Evolutionary conservation across 108 stramenopile genomes (phyloP).

Genomic region (Fragilariopsis cylindrus): DNA sequence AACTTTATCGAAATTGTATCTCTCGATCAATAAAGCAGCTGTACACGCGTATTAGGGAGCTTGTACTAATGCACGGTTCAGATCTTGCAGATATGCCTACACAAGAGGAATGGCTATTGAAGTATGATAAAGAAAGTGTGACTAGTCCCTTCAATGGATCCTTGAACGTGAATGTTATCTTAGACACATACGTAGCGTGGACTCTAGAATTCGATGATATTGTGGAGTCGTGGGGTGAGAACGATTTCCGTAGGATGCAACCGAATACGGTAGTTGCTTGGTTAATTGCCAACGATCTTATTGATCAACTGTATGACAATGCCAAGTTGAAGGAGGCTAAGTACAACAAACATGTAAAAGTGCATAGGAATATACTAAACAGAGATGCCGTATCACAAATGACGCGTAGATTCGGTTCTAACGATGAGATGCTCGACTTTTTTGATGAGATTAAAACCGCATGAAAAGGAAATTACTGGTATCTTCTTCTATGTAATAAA

Average conservation of each 20-base stretch:
- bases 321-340: neutral
- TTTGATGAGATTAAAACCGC: too few species aligned
- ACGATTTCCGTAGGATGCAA: constrained; percentile 9
- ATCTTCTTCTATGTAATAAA: too few species aligned
- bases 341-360: neutral
- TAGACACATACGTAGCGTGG: neutral
- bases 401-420: too few species aligned
- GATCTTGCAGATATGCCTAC: constrained; percentile 14
- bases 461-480: too few species aligned
- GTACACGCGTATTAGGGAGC: neutral
- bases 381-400: too few species aligned
- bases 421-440: too few species aligned
- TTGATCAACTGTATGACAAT: neutral
- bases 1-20: neutral
- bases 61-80: neutral
- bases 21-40: neutral
- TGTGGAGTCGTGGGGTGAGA: constrained; percentile 1
- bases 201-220: constrained; percentile 8
- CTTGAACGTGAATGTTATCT: neutral
- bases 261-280: neutral
- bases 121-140: neutral
- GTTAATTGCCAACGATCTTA: constrained; percentile 3
- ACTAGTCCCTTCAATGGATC: neutral
- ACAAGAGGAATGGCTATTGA: constrained; percentile 2
- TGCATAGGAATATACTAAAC: neutral